A percentile compares a stretch with the other conserved stretches of the same genome.
These are phyloP conservation scores for Aspergillus taichungensis DNA, from an alignment of 495 filamentous ascomycete species.

Conservation along the genomic window DNA sequence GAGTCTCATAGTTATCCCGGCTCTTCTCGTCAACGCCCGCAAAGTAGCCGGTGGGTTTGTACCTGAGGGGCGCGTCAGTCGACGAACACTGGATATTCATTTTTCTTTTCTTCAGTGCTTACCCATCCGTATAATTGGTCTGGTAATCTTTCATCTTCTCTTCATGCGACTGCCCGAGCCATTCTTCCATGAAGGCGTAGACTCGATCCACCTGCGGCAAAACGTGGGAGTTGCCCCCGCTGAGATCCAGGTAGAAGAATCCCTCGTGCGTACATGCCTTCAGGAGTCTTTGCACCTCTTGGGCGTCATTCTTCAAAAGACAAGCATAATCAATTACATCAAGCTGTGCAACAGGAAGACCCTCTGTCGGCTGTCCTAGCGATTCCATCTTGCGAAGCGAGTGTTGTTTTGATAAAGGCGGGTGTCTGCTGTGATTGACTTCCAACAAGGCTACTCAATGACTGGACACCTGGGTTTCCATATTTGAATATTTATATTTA, in stretches of 20 bases:
- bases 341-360: too few relatives aligned
- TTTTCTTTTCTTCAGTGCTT: too few relatives aligned
- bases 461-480: too few relatives aligned
- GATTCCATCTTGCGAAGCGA: too few relatives aligned
- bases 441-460: too few relatives aligned
- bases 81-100: too few relatives aligned
- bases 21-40: not conserved
- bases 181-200: constrained; percentile 43
- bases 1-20: not conserved
- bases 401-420: too few relatives aligned
- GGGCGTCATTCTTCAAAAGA: too few relatives aligned
- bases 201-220: constrained; percentile 39
- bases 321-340: too few relatives aligned
- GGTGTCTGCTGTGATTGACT: too few relatives aligned
- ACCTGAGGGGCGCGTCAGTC: not conserved
- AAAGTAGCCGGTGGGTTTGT: not conserved
- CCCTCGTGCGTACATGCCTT: constrained; percentile 39
- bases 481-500: too few relatives aligned
- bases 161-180: constrained; percentile 41
- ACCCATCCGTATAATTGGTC: not conserved
- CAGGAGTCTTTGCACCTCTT: constrained; percentile 25
- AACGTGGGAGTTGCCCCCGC: constrained; percentile 31
- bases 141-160: constrained; percentile 4
- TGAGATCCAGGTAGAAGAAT: constrained; percentile 49
- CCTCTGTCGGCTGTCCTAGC: too few relatives aligned